Conservation (phyloP, 805 yeast genomes). For the Pichia rugopelliculosa region DNA sequence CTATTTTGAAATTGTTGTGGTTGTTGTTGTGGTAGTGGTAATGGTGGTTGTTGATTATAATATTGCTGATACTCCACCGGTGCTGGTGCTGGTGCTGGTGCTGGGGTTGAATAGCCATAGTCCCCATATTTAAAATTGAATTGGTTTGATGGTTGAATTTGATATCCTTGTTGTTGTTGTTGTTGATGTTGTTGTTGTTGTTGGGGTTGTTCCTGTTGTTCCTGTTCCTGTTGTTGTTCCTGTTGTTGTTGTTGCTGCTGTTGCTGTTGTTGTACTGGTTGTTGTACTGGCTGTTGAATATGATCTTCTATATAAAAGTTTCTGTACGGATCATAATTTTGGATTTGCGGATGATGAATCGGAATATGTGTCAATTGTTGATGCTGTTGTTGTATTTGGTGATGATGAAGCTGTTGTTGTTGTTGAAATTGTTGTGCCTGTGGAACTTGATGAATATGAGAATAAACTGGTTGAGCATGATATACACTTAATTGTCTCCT, state of each 20-base stretch:
- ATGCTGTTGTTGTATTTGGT: neutral
- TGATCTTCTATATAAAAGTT: neutral
- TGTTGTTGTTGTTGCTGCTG: too few species aligned
- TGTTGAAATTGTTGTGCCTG: neutral
- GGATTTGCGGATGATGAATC: neutral
- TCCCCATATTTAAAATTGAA: neutral
- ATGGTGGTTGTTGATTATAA: neutral
- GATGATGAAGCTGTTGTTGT: conserved; percentile 6
- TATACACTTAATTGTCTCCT: conserved; percentile 12
- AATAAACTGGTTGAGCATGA: neutral
- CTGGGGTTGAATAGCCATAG: neutral
- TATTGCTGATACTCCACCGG: neutral
- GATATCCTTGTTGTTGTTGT: neutral
- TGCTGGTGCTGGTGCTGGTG: neutral
- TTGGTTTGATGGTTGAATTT: neutral
- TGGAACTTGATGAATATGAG: conserved; percentile 4
- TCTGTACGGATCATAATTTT: neutral
- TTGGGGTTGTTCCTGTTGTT: conserved; percentile 8
- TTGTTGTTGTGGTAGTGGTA: neutral
- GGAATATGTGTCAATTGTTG: neutral
- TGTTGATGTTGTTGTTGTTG: conserved; percentile 9
- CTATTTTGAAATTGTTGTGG: conserved; percentile 16
- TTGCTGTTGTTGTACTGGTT: conserved; percentile 13
- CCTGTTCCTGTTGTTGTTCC: too few species aligned
- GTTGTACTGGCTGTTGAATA: neutral